These are phyloP conservation scores for Thelonectria olida DNA, from an alignment of 2,329 filamentous ascomycete genomes.

Conservation along the genomic window DNA sequence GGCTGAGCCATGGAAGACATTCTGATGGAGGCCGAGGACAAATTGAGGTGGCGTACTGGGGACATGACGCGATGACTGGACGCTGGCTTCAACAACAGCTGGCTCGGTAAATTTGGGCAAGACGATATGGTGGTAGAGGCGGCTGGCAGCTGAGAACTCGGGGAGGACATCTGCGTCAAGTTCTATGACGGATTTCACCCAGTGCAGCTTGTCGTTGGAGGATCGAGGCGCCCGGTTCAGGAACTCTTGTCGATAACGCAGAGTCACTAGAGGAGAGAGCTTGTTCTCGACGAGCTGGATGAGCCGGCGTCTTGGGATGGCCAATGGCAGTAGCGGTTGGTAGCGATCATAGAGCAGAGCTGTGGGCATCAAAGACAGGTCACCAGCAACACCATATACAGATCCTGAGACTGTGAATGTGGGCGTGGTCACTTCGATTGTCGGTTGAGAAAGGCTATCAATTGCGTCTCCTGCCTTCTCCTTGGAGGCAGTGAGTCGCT, in stretches of 20 bases:
- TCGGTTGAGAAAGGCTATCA: slow-evolving; percentile 18
- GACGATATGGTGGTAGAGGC: slow-evolving; percentile 46
- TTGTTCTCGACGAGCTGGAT: slow-evolving; percentile 50
- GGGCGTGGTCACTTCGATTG: slow-evolving; percentile 40
- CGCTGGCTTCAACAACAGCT: slow-evolving; percentile 49
- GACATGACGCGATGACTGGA: slow-evolving; percentile 36
- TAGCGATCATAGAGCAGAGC: slow-evolving; percentile 49
- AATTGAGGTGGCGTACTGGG: slow-evolving; percentile 38
- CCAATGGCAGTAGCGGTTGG: slow-evolving; percentile 49
- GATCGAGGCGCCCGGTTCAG: slow-evolving; percentile 30
- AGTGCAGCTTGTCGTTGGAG: slow-evolving; percentile 28
- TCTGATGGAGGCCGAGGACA: slow-evolving; percentile 46
- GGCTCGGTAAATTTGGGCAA: slow-evolving; percentile 42
- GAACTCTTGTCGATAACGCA: slow-evolving; percentile 53
- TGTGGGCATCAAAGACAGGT: slow-evolving; percentile 42
- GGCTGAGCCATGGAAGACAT: slow-evolving; percentile 45
- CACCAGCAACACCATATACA: slow-evolving; percentile 48
- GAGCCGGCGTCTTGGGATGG: slow-evolving; percentile 47
- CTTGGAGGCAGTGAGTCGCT: slow-evolving; percentile 30
- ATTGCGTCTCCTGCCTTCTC: slow-evolving; percentile 14
- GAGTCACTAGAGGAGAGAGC: slow-evolving; percentile 48
- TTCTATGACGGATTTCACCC: slow-evolving; percentile 38
- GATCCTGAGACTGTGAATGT: slow-evolving; percentile 51
- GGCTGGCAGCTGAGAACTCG: slow-evolving; percentile 46
- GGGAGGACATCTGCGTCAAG: slow-evolving; percentile 49